Conservation (phyloP, 1,284 basidiomycete species). For the Malassezia restricta region DNA sequence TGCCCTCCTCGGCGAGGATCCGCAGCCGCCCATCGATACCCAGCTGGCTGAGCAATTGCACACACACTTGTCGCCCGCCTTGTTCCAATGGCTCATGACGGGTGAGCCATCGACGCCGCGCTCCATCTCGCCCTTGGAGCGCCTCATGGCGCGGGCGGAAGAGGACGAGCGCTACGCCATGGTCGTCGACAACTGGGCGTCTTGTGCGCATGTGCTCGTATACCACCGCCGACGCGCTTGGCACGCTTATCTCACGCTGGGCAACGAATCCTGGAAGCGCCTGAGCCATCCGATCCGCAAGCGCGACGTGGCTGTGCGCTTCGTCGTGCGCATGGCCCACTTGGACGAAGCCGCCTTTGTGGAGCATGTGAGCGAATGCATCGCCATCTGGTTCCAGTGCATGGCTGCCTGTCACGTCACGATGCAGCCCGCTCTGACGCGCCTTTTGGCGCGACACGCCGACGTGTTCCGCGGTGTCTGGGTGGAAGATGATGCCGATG, state of each 20-base stretch:
- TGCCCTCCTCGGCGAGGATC: constrained; percentile 48
- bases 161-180: constrained; percentile 48
- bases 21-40: constrained; percentile 39
- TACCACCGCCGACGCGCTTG: constrained; percentile 59
- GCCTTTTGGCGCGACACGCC: constrained; percentile 1
- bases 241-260: constrained; percentile 55
- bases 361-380: constrained; percentile 22
- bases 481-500: neutral
- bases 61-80: constrained; percentile 52
- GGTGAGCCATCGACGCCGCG: constrained; percentile 13
- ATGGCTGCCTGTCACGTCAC: constrained; percentile 23
- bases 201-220: constrained; percentile 59
- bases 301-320: constrained; percentile 58
- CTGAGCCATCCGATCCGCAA: constrained; percentile 53
- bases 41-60: constrained; percentile 52
- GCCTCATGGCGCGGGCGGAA: constrained; percentile 32
- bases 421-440: constrained; percentile 24
- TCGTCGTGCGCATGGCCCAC: constrained; percentile 58
- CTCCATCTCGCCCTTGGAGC: constrained; percentile 16
- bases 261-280: constrained; percentile 56
- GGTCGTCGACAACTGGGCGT: constrained; percentile 66
- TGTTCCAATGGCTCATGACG: constrained; percentile 55
- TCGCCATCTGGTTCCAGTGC: constrained; percentile 30
- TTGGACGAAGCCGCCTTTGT: constrained; percentile 51
- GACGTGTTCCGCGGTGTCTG: neutral